Base-by-base conservation (phyloP, 192 early-diverging fungal genomes). In the Coemansia sp. region DNA sequence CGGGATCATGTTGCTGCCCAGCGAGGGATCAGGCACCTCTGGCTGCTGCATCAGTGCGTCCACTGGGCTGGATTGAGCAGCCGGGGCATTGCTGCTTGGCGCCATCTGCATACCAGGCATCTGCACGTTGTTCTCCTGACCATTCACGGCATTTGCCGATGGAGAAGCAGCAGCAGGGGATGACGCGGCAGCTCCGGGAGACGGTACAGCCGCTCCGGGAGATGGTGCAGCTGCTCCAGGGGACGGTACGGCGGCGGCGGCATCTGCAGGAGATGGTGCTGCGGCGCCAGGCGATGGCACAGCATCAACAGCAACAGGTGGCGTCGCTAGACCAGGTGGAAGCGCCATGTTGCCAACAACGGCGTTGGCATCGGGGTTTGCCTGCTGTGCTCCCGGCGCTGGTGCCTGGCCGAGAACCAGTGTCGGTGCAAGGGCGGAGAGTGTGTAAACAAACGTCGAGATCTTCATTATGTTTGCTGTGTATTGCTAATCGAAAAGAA, bases 401-500 rank as follows among this genome's bases (percentile, higher is more conserved):
- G 60, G 68, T 23, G 11, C 59, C 55, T 78, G 75, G n/a, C 65
- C 65, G 53, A 68, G 52, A 29, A 54, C 52, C 27, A 54, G 28
- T 19, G 52, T 19, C 4, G 52, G 30, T 19, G 52, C 75, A 34
- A 65, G 48, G 20, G 58, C 62, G 3, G 62, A 62, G 44, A 78
- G 55, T 41, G 71, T 27, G 22, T 52, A 67, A 22, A 52, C 75
- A 58, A 65, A 34, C 8, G 68, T 22, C 20, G 66, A 48, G 55
- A 72, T 41, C 62, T 68, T 62, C 75, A 78, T 75, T 54, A 54
- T 54, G 28, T 17, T 63, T 23, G 57, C 37, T n/a, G 50, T 36
- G 48, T 40, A 50, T 19, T 55, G 13, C n/a, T 17, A 54, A 47
- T 3, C 5, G 42, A 61, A 57, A 61, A 36, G 34, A 6, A 36